These are phyloP conservation scores for Kodamaea ohmeri DNA, from an alignment of 1,139 yeast species.

Conservation along the genomic window DNA sequence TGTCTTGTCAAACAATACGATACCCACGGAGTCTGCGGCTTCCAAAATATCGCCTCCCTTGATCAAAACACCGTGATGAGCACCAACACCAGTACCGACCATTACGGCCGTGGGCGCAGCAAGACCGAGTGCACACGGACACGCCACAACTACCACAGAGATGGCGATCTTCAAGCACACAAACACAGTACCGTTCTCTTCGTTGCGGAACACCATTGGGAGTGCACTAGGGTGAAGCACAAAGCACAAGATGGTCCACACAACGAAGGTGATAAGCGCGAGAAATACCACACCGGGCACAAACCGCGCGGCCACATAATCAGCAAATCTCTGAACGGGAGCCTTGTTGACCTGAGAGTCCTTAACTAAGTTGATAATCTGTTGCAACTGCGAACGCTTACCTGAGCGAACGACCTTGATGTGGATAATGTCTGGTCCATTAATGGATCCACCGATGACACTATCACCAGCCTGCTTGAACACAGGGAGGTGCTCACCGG, in stretches of 20 bases:
- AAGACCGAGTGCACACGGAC: slow-evolving; percentile 95
- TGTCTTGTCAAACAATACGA: slow-evolving; percentile 88
- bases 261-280: slow-evolving; percentile 59
- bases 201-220: slow-evolving; percentile 57
- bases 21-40: slow-evolving; percentile 59
- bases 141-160: slow-evolving; percentile 92
- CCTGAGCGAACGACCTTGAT: slow-evolving; percentile 72
- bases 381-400: slow-evolving; percentile 79
- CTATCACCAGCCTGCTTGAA: slow-evolving; percentile 55
- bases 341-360: slow-evolving; percentile 88
- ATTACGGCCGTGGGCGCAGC: slow-evolving; percentile 98
- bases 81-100: slow-evolving; percentile 98
- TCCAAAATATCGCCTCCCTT: slow-evolving; percentile 94
- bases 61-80: slow-evolving; percentile 81
- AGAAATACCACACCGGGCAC: slow-evolving; percentile 72
- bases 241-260: slow-evolving; percentile 57
- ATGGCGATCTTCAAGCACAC: slow-evolving; percentile 81
- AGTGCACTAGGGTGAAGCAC: slow-evolving; percentile 29
- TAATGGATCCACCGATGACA: slow-evolving; percentile 89
- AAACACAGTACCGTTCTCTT: slow-evolving; percentile 57
- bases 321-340: slow-evolving; percentile 89
- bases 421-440: slow-evolving; percentile 72
- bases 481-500: slow-evolving; percentile 87
- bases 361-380: slow-evolving; percentile 80
- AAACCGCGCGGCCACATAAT: slow-evolving; percentile 77